A percentile compares a stretch with the other conserved stretches of the same genome.
Conservation (phyloP, 2,329 filamentous ascomycete species). For the Ceratocystis papillata region DNA sequence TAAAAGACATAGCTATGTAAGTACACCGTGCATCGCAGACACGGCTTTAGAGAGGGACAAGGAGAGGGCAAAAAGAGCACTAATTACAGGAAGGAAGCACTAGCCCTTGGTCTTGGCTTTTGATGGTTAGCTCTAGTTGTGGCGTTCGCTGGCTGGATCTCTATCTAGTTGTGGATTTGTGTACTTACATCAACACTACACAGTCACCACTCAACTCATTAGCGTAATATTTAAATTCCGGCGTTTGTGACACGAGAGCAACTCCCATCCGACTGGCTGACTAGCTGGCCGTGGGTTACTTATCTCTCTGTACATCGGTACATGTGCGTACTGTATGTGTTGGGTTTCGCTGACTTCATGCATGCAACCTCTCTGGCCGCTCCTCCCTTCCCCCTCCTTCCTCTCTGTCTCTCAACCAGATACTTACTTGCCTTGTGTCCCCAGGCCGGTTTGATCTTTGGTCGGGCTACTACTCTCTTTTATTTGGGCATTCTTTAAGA, state of each 20-base stretch:
- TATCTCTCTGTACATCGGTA: background rate
- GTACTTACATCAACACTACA: background rate
- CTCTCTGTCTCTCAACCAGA: no score
- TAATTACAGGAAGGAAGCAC: slow-evolving; percentile 9
- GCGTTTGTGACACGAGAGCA: background rate
- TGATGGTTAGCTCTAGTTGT: no score
- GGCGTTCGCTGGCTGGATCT: background rate
- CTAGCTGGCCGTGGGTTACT: background rate
- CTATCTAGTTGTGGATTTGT: background rate
- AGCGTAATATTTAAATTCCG: background rate
- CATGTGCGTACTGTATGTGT: background rate
- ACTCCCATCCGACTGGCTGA: background rate
- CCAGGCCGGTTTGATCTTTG: background rate
- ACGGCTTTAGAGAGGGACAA: background rate
- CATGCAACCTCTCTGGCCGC: background rate
- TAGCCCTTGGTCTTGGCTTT: slow-evolving; percentile 2
- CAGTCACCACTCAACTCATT: background rate
- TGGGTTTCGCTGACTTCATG: slow-evolving; percentile 11
- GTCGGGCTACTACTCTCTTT: no score
- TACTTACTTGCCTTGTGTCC: no score
- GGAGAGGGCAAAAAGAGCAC: slow-evolving; percentile 4
- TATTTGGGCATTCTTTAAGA: no score
- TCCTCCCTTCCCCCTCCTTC: no score
- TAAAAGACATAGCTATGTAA: slow-evolving; percentile 7
- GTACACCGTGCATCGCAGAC: slow-evolving; percentile 15